phyloP scores from a whole-genome alignment of 768 basidiomycete genomes.

The Tremella mesenterica region DNA sequence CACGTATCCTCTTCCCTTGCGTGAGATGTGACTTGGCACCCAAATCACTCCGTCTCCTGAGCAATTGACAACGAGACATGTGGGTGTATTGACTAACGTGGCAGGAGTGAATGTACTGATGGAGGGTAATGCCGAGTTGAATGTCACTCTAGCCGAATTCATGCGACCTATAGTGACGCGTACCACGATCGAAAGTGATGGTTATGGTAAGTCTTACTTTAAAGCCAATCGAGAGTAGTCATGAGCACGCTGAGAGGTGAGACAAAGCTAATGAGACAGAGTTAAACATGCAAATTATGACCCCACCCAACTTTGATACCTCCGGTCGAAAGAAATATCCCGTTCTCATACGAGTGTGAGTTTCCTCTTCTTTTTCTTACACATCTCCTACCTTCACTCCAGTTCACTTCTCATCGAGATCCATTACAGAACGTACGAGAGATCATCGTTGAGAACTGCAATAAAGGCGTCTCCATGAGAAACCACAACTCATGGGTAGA shows the following conservation, averaged over 20 bases:
- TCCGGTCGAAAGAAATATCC: conserved; percentile 94
- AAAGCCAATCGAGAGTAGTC: background rate
- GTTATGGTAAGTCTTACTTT: conserved; percentile 56
- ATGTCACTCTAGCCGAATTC: conserved; percentile 58
- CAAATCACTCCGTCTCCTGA: background rate
- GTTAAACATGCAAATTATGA: conserved; percentile 80
- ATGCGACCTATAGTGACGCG: conserved; percentile 62
- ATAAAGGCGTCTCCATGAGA: too few relatives aligned
- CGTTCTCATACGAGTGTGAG: conserved; percentile 81
- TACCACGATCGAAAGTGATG: conserved; percentile 69
- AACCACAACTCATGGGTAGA: too few relatives aligned
- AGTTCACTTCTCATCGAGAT: too few relatives aligned
- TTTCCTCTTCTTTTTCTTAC: too few relatives aligned
- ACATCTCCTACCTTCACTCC: too few relatives aligned
- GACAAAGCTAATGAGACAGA: conserved; percentile 49
- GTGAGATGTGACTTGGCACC: background rate
- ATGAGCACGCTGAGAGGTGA: conserved; percentile 8
- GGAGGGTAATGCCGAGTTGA: conserved; percentile 61
- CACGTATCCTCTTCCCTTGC: background rate
- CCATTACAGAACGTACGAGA: too few relatives aligned
- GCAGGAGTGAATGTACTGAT: conserved; percentile 56
- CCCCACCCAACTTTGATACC: conserved; percentile 86
- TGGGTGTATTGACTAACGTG: background rate
- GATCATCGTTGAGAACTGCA: too few relatives aligned
- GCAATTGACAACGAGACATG: too few relatives aligned